A percentile compares a stretch with the other conserved stretches of the same genome.
phyloP scores from a whole-genome alignment of 306 rosid genomes.

The Corylus americana region DNA sequence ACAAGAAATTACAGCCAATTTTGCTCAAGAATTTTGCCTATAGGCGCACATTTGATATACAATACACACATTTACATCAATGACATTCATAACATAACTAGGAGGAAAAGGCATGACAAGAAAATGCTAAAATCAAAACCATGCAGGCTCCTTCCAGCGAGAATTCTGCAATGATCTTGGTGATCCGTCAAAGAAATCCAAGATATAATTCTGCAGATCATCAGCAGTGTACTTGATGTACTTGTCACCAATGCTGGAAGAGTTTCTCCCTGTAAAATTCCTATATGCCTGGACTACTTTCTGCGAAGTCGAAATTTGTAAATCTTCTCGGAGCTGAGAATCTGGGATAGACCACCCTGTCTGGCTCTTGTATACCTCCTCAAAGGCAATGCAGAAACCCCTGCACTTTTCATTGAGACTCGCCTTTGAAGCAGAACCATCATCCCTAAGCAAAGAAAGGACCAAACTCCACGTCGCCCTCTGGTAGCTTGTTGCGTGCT shows the following conservation, averaged over 20 bases:
- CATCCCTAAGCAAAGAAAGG: slow-evolving; percentile 37
- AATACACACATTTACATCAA: background rate
- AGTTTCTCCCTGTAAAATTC: slow-evolving; percentile 35
- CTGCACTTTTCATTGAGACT: slow-evolving; percentile 37
- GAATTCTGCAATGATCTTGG: slow-evolving; percentile 37
- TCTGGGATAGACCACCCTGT: slow-evolving; percentile 64
- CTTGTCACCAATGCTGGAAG: slow-evolving; percentile 41
- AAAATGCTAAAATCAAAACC: background rate
- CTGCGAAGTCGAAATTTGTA: slow-evolving; percentile 58
- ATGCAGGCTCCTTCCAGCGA: slow-evolving; percentile 30
- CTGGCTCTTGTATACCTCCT: slow-evolving; percentile 61
- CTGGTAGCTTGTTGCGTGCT: slow-evolving; percentile 43
- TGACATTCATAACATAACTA: background rate
- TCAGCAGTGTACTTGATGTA: slow-evolving; percentile 50
- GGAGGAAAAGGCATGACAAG: background rate
- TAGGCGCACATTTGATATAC: background rate
- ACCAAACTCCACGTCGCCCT: slow-evolving; percentile 49
- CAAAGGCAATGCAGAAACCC: slow-evolving; percentile 48
- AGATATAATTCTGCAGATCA: slow-evolving; percentile 46
- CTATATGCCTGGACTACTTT: slow-evolving; percentile 59
- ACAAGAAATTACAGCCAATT: background rate
- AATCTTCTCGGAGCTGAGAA: slow-evolving; percentile 49
- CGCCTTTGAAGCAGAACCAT: slow-evolving; percentile 20
- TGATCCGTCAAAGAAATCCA: slow-evolving; percentile 62
- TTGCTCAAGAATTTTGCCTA: background rate